Evolutionary conservation across 352 stramenopile genomes (phyloP).

Genomic region (Poterioochromonas sp.): DNA sequence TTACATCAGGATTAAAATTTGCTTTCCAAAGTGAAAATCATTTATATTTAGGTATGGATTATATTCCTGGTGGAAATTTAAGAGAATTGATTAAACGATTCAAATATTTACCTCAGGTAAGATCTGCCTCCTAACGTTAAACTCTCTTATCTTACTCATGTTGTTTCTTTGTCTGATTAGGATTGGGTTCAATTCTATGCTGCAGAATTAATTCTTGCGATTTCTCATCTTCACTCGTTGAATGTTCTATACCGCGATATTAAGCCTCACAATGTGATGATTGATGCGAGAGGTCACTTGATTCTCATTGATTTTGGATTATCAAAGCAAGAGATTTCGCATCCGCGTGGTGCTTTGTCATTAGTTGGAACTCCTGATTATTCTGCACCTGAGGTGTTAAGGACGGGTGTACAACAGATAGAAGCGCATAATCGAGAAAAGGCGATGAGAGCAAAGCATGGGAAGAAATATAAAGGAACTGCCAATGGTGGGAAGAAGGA

Average conservation of each 20-base stretch:
- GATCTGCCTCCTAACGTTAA: background rate
- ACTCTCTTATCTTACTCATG: background rate
- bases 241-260: conserved; percentile 86
- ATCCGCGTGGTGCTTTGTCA: conserved; percentile 79
- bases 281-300: conserved; percentile 38
- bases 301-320: conserved; percentile 50
- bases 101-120: conserved; percentile 81
- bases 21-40: conserved; percentile 91
- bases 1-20: conserved; percentile 94
- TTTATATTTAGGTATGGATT: conserved; percentile 96
- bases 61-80: conserved; percentile 90
- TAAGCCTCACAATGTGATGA: conserved; percentile 62
- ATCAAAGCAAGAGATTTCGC: conserved; percentile 90
- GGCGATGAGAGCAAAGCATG: too few relatives aligned
- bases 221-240: conserved; percentile 42
- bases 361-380: conserved; percentile 29
- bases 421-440: conserved; percentile 26
- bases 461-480: background rate
- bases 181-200: conserved; percentile 83
- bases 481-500: background rate
- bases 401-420: conserved; percentile 20
- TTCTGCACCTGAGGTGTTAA: conserved; percentile 20
- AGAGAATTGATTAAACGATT: conserved; percentile 93
- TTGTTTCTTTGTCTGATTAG: background rate
- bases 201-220: conserved; percentile 57